phyloP scores from a whole-genome alignment of 2,329 filamentous ascomycete genomes.

The Aspergillus sp. region DNA sequence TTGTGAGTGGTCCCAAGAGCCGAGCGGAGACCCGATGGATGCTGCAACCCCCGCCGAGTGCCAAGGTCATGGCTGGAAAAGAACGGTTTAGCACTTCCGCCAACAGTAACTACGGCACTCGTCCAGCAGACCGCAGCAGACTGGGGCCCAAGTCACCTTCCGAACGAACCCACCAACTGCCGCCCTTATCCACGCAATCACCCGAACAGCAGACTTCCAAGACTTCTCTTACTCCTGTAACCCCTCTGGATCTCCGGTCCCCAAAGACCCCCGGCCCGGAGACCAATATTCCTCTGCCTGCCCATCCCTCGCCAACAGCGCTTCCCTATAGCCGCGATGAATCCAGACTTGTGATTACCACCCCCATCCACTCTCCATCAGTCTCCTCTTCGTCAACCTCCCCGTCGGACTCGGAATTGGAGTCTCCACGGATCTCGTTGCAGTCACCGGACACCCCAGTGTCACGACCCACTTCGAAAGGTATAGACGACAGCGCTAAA shows the following conservation, averaged over 20 bases:
- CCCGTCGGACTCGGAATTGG: slow-evolving; percentile 23
- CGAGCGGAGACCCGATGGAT: slow-evolving; percentile 80
- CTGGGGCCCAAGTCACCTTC: slow-evolving; percentile 2
- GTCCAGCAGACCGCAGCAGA: slow-evolving; percentile 11
- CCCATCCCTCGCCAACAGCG: slow-evolving; percentile 13
- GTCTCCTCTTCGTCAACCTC: slow-evolving; percentile 31
- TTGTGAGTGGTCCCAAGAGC: slow-evolving; percentile 70
- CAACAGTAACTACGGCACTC: slow-evolving; percentile 15
- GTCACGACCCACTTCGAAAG: slow-evolving; percentile 37
- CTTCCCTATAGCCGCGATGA: slow-evolving; percentile 18
- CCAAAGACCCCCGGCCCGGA: slow-evolving; percentile 5
- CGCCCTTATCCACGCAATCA: slow-evolving; percentile 9
- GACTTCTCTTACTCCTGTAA: slow-evolving; percentile 4
- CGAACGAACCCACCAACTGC: slow-evolving; percentile 8
- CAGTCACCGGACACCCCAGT: slow-evolving; percentile 34
- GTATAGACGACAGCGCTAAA: slow-evolving; percentile 29
- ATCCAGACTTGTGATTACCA: slow-evolving; percentile 19
- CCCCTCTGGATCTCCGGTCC: background rate
- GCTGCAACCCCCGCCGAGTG: slow-evolving; percentile 85
- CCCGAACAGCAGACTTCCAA: background rate
- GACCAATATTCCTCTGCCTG: background rate
- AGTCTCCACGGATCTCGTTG: slow-evolving; percentile 26
- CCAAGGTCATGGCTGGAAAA: slow-evolving; percentile 88
- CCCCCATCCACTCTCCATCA: slow-evolving; percentile 25
- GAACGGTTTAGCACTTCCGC: slow-evolving; percentile 39